Evolutionary conservation across 768 basidiomycete species (phyloP), one percentile per base, ranked within the genome.

Genomic region (Phylloporus scabripes): DNA sequence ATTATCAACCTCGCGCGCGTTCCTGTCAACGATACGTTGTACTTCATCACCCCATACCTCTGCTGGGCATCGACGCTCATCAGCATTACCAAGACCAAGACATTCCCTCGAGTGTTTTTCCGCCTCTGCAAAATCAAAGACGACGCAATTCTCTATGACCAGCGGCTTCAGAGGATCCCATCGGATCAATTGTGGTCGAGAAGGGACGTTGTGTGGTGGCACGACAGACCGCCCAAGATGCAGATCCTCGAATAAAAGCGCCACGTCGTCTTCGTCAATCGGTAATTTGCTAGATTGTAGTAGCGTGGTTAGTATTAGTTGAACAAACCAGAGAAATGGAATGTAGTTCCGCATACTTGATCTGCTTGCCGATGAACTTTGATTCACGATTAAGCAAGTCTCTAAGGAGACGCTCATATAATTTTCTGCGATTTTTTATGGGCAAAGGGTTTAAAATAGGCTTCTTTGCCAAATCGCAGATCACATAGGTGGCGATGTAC

Each of bases 211-310:
- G 48, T 87, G 78, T 0, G 94, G 94, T 5, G 92, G 91, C 18
- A 91, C 68, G 14, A 82, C 72, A 4, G 87, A 86, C 24, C 92
- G 81, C 4, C 86, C 85, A 15, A 87, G 80, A 62, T 87, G 73
- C 23, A 97, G 64, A 59, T 97, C 95, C 56, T 97, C 95, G 58
- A 91, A 92, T 46, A 98, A 67, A 33, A 92, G 74, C 0, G 78
- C 80, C 26, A 90, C 79, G 53, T 97, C 95, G 45, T 89, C 85
- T 59, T 89, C 87, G 56, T 84, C 82, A 47, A 96, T 78, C 0
- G 89, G 80, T 23, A 93, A 71, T 61, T 79, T 81, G 60, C 90
- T 92, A 14, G 11, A 46, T 51, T 11, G 11, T 15, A 15, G 17
- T 37, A 42, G 12, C 34, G n/a, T 4, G n/a, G 18, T 53, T 44